phyloP scores from a whole-genome alignment of 805 yeast species.

The Ogataea degrootiae region DNA sequence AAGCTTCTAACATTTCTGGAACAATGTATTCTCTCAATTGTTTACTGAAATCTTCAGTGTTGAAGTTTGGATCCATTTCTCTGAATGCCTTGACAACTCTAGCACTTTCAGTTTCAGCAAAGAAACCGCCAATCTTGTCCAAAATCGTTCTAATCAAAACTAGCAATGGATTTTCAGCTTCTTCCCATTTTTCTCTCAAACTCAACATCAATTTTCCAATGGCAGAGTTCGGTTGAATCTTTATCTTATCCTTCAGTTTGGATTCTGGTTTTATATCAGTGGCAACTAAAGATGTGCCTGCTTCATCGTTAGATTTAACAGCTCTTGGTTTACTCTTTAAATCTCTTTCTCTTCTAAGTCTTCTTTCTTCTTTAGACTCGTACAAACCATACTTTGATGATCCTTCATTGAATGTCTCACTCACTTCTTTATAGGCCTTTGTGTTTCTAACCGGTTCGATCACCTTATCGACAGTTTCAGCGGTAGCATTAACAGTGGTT shows the following conservation, averaged over 20 bases:
- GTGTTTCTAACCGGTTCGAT: slow-evolving; percentile 94
- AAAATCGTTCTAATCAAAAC: slow-evolving; percentile 73
- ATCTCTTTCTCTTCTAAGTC: slow-evolving; percentile 61
- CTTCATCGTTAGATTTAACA: slow-evolving; percentile 72
- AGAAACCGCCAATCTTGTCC: slow-evolving; percentile 79
- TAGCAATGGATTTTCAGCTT: slow-evolving; percentile 87
- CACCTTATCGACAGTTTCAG: slow-evolving; percentile 77
- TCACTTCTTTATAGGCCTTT: slow-evolving; percentile 80
- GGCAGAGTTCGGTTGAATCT: slow-evolving; percentile 61
- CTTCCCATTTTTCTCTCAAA: slow-evolving; percentile 77
- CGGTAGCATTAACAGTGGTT: slow-evolving; percentile 74
- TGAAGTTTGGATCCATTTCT: slow-evolving; percentile 86
- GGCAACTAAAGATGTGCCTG: slow-evolving; percentile 77
- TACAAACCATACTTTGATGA: slow-evolving; percentile 89
- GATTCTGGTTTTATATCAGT: slow-evolving; percentile 71
- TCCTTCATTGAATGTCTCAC: slow-evolving; percentile 90
- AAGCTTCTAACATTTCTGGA: slow-evolving; percentile 94
- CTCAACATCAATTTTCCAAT: slow-evolving; percentile 62
- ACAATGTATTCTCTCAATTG: slow-evolving; percentile 88
- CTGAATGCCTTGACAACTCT: slow-evolving; percentile 83
- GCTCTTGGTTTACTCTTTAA: slow-evolving; percentile 54
- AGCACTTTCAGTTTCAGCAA: slow-evolving; percentile 95
- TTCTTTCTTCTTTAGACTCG: slow-evolving; percentile 78
- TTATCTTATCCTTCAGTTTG: slow-evolving; percentile 49
- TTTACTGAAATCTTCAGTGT: slow-evolving; percentile 68